Evolutionary conservation across 148 eudicot species (phyloP).

Genomic region (Amaranthus palmeri): DNA sequence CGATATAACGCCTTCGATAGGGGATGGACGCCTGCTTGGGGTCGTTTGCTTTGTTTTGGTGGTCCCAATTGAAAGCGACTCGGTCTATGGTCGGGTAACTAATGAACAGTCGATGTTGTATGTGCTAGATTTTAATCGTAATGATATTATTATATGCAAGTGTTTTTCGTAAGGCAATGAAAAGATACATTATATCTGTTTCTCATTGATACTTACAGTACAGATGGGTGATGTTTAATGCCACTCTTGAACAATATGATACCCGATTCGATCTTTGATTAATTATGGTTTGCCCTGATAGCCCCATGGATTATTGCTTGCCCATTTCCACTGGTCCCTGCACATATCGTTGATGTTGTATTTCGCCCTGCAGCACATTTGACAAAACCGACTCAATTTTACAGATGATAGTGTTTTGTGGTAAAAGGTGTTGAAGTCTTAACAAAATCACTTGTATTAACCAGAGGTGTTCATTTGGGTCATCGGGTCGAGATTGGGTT

Average conservation of each 20-base stretch:
- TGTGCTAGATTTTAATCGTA: too few relatives aligned
- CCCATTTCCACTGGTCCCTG: conserved; percentile 94
- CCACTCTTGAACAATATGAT: not conserved
- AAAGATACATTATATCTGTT: not conserved
- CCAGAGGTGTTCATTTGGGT: too few relatives aligned
- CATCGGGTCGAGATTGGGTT: too few relatives aligned
- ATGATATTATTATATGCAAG: too few relatives aligned
- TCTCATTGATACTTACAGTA: not conserved
- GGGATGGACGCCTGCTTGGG: too few relatives aligned
- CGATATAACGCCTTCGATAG: too few relatives aligned
- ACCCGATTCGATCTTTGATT: too few relatives aligned
- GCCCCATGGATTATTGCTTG: conserved; percentile 74
- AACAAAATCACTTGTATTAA: too few relatives aligned
- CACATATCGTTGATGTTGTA: conserved; percentile 83
- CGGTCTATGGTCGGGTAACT: too few relatives aligned
- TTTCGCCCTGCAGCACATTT: conserved; percentile 52
- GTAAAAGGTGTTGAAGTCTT: too few relatives aligned
- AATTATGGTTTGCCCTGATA: conserved; percentile 38
- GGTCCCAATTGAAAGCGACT: not conserved
- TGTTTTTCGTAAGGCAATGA: not conserved
- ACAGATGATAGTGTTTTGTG: not conserved
- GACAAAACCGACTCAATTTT: not conserved
- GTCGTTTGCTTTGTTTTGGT: too few relatives aligned
- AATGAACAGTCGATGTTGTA: too few relatives aligned
- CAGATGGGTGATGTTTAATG: not conserved